Evolutionary conservation across 768 basidiomycete species (phyloP).

Genomic region (Rhizopogon roseolus): DNA sequence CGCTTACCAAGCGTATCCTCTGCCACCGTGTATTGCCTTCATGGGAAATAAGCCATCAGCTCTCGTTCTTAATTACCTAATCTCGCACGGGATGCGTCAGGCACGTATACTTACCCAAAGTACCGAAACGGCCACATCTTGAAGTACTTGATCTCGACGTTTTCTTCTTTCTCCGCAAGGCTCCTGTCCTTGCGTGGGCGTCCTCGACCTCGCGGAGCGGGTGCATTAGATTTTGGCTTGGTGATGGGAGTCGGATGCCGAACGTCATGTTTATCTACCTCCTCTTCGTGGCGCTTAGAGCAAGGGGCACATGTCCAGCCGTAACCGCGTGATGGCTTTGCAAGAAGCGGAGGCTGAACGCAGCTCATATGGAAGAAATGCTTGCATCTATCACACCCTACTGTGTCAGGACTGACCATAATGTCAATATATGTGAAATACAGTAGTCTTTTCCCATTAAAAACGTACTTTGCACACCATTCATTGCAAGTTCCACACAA

Average conservation of each 20-base stretch:
- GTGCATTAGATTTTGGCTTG: constrained; percentile 67
- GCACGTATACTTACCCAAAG: constrained; percentile 69
- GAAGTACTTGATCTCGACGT: constrained; percentile 73
- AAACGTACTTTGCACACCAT: constrained; percentile 84
- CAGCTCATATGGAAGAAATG: constrained; percentile 93
- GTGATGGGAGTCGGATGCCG: constrained; percentile 51
- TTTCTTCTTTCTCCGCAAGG: constrained; percentile 75
- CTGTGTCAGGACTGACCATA: constrained; percentile 65
- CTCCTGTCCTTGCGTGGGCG: constrained; percentile 72
- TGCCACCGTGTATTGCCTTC: constrained; percentile 83
- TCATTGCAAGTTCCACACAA: constrained; percentile 80
- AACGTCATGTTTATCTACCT: constrained; percentile 72
- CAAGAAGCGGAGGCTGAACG: constrained; percentile 83
- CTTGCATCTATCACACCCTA: constrained; percentile 90
- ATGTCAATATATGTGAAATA: constrained; percentile 15
- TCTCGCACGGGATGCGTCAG: not conserved
- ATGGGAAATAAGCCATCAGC: constrained; percentile 9
- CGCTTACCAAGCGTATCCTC: constrained; percentile 83
- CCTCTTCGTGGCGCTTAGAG: constrained; percentile 80
- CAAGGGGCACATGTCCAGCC: constrained; percentile 98
- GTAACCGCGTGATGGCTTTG: constrained; percentile 93
- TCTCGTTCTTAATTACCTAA: not conserved
- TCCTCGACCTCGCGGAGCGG: constrained; percentile 66
- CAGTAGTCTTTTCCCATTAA: constrained; percentile 1
- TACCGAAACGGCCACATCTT: constrained; percentile 95